phyloP scores from a whole-genome alignment of 1,284 basidiomycete genomes.

The Sutorius eximius region DNA sequence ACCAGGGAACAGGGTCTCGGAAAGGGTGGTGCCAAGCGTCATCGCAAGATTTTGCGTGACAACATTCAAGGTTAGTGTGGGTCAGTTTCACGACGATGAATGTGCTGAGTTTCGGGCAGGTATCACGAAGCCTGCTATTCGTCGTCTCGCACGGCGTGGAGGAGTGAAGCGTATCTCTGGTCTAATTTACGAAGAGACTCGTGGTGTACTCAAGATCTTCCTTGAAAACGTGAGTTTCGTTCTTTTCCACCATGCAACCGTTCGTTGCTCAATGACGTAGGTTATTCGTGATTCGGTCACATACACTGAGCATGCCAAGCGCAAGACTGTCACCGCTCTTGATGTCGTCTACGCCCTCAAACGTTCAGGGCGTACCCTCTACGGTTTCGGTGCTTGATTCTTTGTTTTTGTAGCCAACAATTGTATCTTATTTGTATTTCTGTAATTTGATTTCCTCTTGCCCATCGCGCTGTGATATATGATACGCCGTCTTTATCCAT shows the following conservation, averaged over 20 bases:
- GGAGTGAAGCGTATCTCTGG: conserved; percentile 75
- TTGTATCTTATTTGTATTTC: conserved; percentile 34
- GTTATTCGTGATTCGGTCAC: conserved; percentile 83
- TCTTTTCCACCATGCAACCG: background rate
- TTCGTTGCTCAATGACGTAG: conserved; percentile 29
- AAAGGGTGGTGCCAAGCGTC: conserved; percentile 64
- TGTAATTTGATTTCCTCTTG: conserved; percentile 20
- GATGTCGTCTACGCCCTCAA: conserved; percentile 84
- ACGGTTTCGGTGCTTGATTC: conserved; percentile 64
- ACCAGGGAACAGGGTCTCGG: conserved; percentile 36
- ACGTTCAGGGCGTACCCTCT: conserved; percentile 77
- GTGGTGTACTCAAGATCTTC: conserved; percentile 74
- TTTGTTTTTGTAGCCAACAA: background rate
- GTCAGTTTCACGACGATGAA: background rate
- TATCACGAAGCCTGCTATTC: conserved; percentile 61
- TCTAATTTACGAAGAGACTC: conserved; percentile 73
- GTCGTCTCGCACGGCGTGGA: conserved; percentile 74
- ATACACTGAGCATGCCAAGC: conserved; percentile 87
- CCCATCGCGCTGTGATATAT: no score
- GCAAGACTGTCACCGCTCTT: conserved; percentile 85
- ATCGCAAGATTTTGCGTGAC: conserved; percentile 64
- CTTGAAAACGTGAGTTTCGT: conserved; percentile 38
- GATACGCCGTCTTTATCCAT: no score
- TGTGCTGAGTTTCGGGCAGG: conserved; percentile 9
- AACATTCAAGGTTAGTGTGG: conserved; percentile 57